phyloP scores from a whole-genome alignment of 352 stramenopile genomes.

The Phytophthora idaei region DNA sequence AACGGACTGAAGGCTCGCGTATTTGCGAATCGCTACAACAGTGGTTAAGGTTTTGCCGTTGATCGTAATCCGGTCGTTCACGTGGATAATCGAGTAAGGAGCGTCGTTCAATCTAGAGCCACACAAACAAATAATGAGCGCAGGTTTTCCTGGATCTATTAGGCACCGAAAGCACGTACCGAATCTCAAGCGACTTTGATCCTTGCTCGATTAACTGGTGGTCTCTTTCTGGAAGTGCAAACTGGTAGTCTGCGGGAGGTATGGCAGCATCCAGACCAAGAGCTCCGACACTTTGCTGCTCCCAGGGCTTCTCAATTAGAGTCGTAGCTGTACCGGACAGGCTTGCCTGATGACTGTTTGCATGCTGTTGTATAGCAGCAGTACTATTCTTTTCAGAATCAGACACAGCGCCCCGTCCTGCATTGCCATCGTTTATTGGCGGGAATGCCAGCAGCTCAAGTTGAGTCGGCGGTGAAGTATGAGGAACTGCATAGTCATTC shows the following conservation, averaged over 20 bases:
- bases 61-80: constrained; percentile 69
- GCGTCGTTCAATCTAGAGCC: constrained; percentile 54
- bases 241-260: constrained; percentile 61
- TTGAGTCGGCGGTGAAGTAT: constrained; percentile 7
- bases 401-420: background rate
- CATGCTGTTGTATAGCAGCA: constrained; percentile 3
- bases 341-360: constrained; percentile 2
- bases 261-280: constrained; percentile 17
- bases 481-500: constrained; percentile 18
- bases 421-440: background rate
- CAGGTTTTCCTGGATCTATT: background rate
- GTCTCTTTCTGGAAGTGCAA: constrained; percentile 49
- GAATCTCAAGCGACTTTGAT: constrained; percentile 67
- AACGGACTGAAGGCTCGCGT: constrained; percentile 57
- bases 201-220: constrained; percentile 53
- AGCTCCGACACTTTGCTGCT: constrained; percentile 13
- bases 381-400: constrained; percentile 3
- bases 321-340: background rate
- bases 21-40: constrained; percentile 63
- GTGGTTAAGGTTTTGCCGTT: constrained; percentile 52
- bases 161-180: constrained; percentile 31
- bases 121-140: background rate
- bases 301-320: constrained; percentile 35
- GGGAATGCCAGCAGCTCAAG: constrained; percentile 37
- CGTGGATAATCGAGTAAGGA: constrained; percentile 75